These are phyloP conservation scores for Hemileccinum rubropunctum DNA, from an alignment of 768 basidiomycete species.

Conservation along the genomic window DNA sequence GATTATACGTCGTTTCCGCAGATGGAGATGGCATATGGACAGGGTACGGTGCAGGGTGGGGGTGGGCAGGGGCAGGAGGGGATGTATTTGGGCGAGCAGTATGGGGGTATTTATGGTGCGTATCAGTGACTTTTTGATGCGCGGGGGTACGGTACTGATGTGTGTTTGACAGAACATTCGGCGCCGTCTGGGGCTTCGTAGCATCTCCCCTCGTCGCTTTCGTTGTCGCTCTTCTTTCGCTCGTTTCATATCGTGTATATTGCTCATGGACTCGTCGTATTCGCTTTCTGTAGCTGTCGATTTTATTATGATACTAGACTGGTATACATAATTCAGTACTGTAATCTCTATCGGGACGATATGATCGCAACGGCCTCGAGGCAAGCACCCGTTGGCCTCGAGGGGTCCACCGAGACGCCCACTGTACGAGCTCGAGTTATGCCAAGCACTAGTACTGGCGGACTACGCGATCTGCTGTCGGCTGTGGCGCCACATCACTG, in stretches of 20 bases:
- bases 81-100: constrained; percentile 25
- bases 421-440: no score
- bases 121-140: neutral
- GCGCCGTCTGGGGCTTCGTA: constrained; percentile 6
- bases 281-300: neutral
- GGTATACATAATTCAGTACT: constrained; percentile 3
- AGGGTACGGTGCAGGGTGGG: neutral
- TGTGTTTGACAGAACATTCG: constrained; percentile 8
- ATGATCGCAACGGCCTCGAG: constrained; percentile 10
- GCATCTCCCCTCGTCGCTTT: neutral
- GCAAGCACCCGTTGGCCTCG: neutral
- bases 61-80: constrained; percentile 18
- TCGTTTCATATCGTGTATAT: no score
- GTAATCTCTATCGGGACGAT: neutral
- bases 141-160: neutral
- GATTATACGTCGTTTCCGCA: constrained; percentile 54
- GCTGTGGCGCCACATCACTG: constrained; percentile 19
- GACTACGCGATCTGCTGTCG: constrained; percentile 21
- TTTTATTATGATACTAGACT: no score
- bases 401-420: neutral
- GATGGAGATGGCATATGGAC: constrained; percentile 41
- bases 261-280: neutral
- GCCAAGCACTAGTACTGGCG: neutral
- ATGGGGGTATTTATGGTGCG: constrained; percentile 28
- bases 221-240: neutral